Percentiles rank a stretch among this genome's conserved stretches.
These are phyloP conservation scores for Chrysanthemum makinoi DNA, from an alignment of 129 eudicot species.

Conservation along the genomic window DNA sequence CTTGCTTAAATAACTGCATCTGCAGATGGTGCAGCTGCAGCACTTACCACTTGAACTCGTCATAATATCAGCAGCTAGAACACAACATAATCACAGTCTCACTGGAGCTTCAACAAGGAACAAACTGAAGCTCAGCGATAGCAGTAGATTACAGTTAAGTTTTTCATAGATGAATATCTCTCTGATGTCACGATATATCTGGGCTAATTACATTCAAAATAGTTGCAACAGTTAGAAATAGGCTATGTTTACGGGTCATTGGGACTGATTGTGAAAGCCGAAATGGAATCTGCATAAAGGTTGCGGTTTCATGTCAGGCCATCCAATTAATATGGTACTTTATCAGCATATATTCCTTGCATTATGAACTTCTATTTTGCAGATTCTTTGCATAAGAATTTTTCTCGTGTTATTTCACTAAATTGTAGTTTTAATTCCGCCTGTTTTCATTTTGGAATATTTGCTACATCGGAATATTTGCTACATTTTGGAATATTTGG, in stretches of 20 bases:
- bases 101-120: background rate
- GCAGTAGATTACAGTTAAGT: background rate
- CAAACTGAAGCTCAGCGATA: background rate
- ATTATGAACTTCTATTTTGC: background rate
- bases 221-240: too few species aligned
- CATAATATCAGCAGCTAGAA: constrained; percentile 42
- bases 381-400: too few species aligned
- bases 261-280: background rate
- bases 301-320: constrained; percentile 9
- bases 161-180: too few species aligned
- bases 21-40: constrained; percentile 55
- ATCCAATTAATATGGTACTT: constrained; percentile 17
- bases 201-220: too few species aligned
- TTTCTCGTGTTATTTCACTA: too few species aligned
- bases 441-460: too few species aligned
- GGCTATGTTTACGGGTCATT: background rate
- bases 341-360: constrained; percentile 28
- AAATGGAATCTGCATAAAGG: constrained; percentile 18
- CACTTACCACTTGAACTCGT: constrained; percentile 53
- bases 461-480: too few species aligned
- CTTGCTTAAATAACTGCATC: constrained; percentile 38
- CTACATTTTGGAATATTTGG: too few species aligned
- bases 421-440: too few species aligned
- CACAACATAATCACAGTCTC: constrained; percentile 33
- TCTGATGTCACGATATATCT: background rate